phyloP scores from a whole-genome alignment of 441 rosid genomes.

The Viola pubescens region DNA sequence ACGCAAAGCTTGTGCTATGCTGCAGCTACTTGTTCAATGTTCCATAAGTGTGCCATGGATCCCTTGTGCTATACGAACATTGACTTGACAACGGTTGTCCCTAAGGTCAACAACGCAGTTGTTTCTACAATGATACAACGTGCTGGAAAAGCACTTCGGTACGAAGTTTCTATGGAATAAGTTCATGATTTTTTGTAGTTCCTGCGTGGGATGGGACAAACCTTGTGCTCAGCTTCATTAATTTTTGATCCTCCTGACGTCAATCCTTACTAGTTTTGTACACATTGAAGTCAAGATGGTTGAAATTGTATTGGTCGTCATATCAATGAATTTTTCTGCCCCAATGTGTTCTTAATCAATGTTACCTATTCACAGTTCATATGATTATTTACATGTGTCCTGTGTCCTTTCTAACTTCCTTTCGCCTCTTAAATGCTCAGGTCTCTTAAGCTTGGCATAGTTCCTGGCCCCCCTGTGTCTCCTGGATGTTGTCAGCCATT shows the following conservation, averaged over 20 bases:
- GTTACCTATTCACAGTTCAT: background rate
- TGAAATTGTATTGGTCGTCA: no score
- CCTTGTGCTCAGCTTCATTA: no score
- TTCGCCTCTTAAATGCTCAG: conserved; percentile 23
- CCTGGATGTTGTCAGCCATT: conserved; percentile 46
- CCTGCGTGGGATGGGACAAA: background rate
- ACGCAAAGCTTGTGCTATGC: conserved; percentile 67
- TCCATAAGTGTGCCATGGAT: conserved; percentile 73
- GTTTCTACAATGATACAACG: conserved; percentile 74
- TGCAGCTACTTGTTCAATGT: conserved; percentile 71
- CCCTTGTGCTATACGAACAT: conserved; percentile 58
- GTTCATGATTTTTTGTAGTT: background rate
- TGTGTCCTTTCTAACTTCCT: conserved; percentile 7
- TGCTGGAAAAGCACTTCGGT: conserved; percentile 74
- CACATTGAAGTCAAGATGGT: no score
- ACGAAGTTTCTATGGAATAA: conserved; percentile 14
- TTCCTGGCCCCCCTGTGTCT: conserved; percentile 35
- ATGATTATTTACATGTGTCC: background rate
- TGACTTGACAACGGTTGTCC: conserved; percentile 60
- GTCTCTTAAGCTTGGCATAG: conserved; percentile 69
- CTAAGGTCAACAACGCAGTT: conserved; percentile 54
- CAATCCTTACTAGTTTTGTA: no score
- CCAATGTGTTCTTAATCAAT: no score
- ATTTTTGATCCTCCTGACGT: no score
- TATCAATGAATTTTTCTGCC: no score